Evolutionary conservation across 805 yeast species (phyloP).

Genomic region (Candida easanensis): DNA sequence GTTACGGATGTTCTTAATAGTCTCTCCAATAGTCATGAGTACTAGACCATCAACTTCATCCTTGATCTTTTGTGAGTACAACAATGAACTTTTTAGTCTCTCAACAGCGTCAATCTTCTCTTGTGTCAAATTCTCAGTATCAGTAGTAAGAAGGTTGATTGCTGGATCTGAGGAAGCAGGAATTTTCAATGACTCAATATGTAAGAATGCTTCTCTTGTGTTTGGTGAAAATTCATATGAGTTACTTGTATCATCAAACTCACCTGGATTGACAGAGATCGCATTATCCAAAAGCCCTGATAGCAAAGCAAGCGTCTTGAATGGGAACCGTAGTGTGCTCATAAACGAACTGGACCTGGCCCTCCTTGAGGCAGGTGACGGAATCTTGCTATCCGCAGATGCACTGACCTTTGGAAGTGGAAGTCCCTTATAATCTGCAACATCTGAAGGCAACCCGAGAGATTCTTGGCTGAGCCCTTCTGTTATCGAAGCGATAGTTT

Average conservation of each 20-base stretch:
- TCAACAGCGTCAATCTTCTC: slow-evolving; percentile 68
- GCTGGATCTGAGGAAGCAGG: slow-evolving; percentile 66
- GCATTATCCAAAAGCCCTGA: slow-evolving; percentile 74
- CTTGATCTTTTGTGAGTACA: slow-evolving; percentile 73
- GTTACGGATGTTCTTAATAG: slow-evolving; percentile 48
- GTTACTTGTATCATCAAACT: slow-evolving; percentile 33
- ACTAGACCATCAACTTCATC: slow-evolving; percentile 75
- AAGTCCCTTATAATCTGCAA: slow-evolving; percentile 53
- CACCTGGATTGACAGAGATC: slow-evolving; percentile 69
- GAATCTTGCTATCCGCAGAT: slow-evolving; percentile 13
- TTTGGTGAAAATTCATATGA: slow-evolving; percentile 52
- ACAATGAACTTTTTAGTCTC: slow-evolving; percentile 69
- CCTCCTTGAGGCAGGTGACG: slow-evolving; percentile 27
- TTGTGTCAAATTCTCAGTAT: slow-evolving; percentile 58
- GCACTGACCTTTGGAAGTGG: slow-evolving; percentile 38
- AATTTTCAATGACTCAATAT: slow-evolving; percentile 34
- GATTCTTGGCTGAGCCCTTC: slow-evolving; percentile 27
- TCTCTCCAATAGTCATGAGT: slow-evolving; percentile 56
- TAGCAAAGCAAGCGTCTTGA: slow-evolving; percentile 55
- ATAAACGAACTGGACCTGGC: slow-evolving; percentile 42
- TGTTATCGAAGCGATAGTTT: slow-evolving; percentile 41
- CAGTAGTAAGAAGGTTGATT: slow-evolving; percentile 56
- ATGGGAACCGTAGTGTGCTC: slow-evolving; percentile 50
- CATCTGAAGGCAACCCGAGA: slow-evolving; percentile 6
- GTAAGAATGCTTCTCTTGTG: slow-evolving; percentile 53